Base-by-base conservation (phyloP, 2,329 filamentous ascomycete genomes). In the Penicillium griseofulvum region DNA sequence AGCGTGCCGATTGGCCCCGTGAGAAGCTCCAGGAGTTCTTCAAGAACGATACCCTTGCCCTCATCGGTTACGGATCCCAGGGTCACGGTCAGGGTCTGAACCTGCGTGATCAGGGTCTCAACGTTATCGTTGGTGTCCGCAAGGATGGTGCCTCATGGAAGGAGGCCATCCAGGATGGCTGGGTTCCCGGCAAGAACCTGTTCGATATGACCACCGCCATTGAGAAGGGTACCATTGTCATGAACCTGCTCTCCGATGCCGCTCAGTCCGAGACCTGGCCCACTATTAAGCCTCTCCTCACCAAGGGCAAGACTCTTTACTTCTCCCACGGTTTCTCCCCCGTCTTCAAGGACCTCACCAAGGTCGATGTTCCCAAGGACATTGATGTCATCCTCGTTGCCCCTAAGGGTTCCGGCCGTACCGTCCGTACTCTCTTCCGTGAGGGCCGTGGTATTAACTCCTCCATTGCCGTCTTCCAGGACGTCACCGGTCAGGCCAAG, bases 321-420 rank as follows among this genome's bases (percentile, higher is more conserved):
- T 99, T 99, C 87, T 97, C 94, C 69, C 94, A 99, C 87, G 94
- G 94, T 74, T 99, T 99, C 90, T 97, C 94, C 62, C 94, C 94
- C 76, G 92, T 99, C 80, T 99, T 99, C 90, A 97, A 97, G 85
- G 88, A 96, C 78, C 87, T 94, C 76, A 99, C 94, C 85, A 96
- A 97, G 81, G 94, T 99, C 76, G 94, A 99, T 62, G 90, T 97
- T 62, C 94, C 94, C 80, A 85, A 78, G 66, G 89, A 97, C 81
- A 89, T 99, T 75, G 94, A 99, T 78, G 94, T 99, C 78, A 99
- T 99, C 85, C 93, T 99, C 76, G 92, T 96, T 73, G 94, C 94
- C 67, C 94, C 94, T 81, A 99, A 99, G 87, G 94, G 94, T 74
- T 97, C 93, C 76, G 94, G 94, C 79, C 92, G 94, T 76, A 99